These are phyloP conservation scores for Endocarpon pusillum DNA, from an alignment of 495 filamentous ascomycete species.

Conservation along the genomic window DNA sequence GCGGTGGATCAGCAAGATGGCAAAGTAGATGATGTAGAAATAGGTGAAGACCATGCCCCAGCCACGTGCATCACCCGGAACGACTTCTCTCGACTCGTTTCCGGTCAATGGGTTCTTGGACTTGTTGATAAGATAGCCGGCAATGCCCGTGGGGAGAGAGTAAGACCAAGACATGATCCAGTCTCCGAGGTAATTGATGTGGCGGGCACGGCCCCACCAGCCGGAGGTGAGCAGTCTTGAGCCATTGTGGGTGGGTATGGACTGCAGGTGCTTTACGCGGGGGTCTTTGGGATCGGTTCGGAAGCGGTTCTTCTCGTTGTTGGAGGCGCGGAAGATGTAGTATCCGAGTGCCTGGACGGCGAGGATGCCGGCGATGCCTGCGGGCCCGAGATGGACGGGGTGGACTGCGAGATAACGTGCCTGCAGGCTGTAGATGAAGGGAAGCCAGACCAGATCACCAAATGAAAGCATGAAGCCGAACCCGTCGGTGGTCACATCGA, in stretches of 20 bases:
- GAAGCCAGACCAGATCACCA: slow-evolving; percentile 86
- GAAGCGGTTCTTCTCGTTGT: slow-evolving; percentile 91
- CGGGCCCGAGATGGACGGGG: slow-evolving; percentile 55
- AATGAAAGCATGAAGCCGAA: slow-evolving; percentile 97
- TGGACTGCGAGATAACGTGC: slow-evolving; percentile 74
- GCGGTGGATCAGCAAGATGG: slow-evolving; percentile 74
- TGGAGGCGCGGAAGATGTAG: slow-evolving; percentile 77
- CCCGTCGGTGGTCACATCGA: slow-evolving; percentile 88
- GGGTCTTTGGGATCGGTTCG: slow-evolving; percentile 76
- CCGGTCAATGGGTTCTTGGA: slow-evolving; percentile 30
- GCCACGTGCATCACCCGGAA: slow-evolving; percentile 49
- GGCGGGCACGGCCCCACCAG: slow-evolving; percentile 87
- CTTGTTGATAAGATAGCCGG: slow-evolving; percentile 50
- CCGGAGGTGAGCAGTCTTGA: slow-evolving; percentile 68
- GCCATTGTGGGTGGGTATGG: slow-evolving; percentile 71
- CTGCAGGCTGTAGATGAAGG: slow-evolving; percentile 76
- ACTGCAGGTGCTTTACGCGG: slow-evolving; percentile 61
- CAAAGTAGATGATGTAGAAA: slow-evolving; percentile 93
- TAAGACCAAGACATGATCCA: slow-evolving; percentile 92
- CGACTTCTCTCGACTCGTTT: slow-evolving; percentile 33
- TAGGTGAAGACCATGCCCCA: slow-evolving; percentile 84
- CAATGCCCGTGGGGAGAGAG: slow-evolving; percentile 73
- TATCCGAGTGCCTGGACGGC: slow-evolving; percentile 54
- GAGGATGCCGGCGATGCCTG: slow-evolving; percentile 42
- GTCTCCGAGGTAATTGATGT: slow-evolving; percentile 97